Conservation (phyloP, 352 stramenopile genomes). For the Plasmopara halstedii region DNA sequence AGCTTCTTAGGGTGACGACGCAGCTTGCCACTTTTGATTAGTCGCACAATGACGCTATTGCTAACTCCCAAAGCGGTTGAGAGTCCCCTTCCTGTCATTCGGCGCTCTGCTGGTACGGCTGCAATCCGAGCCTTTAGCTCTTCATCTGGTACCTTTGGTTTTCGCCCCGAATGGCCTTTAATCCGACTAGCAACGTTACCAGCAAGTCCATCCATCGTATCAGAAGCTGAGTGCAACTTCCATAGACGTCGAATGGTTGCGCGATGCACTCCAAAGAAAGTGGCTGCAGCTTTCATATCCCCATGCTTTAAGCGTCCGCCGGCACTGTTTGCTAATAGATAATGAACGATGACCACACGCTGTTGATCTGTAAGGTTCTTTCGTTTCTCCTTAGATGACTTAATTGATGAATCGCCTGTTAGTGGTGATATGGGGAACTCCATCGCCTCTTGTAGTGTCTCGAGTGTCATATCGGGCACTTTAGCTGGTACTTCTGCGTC, state of each 20-base stretch:
- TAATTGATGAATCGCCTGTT: neutral
- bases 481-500: conserved; percentile 4
- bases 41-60: conserved; percentile 29
- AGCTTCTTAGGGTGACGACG: conserved; percentile 30
- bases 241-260: conserved; percentile 26
- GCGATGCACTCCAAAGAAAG: conserved; percentile 25
- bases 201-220: conserved; percentile 10
- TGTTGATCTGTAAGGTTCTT: conserved; percentile 29
- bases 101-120: conserved; percentile 18
- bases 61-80: conserved; percentile 23
- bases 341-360: conserved; percentile 26
- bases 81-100: conserved; percentile 25
- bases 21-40: conserved; percentile 28
- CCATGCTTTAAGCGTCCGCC: conserved; percentile 26
- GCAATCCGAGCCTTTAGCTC: conserved; percentile 26
- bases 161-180: conserved; percentile 24
- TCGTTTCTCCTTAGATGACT: conserved; percentile 12
- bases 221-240: conserved; percentile 21
- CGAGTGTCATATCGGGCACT: conserved; percentile 1
- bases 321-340: conserved; percentile 26
- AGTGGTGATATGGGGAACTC: conserved; percentile 1
- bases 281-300: conserved; percentile 27
- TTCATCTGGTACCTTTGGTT: conserved; percentile 28
- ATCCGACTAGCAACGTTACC: conserved; percentile 26
- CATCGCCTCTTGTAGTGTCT: neutral